These are phyloP conservation scores for Cinchona pubescens DNA, from an alignment of 257 asterid species.

Conservation along the genomic window DNA sequence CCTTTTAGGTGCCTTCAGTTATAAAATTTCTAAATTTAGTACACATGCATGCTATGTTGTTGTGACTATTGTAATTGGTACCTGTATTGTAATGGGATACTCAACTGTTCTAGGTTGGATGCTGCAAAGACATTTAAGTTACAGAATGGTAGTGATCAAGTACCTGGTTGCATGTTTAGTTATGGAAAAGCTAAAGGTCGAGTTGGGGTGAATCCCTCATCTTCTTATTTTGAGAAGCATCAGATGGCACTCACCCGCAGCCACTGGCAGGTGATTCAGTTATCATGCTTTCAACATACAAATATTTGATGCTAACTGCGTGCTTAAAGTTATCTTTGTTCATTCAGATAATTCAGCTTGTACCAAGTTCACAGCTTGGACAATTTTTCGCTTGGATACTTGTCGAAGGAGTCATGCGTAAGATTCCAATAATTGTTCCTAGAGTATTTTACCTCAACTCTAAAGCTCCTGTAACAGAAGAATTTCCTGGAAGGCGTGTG, in stretches of 20 bases:
- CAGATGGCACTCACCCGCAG: constrained; percentile 71
- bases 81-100: too few species aligned
- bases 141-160: constrained; percentile 37
- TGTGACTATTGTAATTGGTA: constrained; percentile 15
- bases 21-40: background rate
- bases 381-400: constrained; percentile 90
- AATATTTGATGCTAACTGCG: background rate
- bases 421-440: constrained; percentile 69
- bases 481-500: constrained; percentile 91
- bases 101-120: too few species aligned
- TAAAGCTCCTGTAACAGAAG: constrained; percentile 92
- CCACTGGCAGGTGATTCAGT: constrained; percentile 89
- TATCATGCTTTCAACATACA: background rate
- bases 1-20: background rate
- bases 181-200: constrained; percentile 46
- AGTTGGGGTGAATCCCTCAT: constrained; percentile 65
- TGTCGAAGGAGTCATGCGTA: constrained; percentile 84
- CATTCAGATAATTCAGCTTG: constrained; percentile 79
- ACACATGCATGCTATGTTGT: background rate
- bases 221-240: constrained; percentile 77
- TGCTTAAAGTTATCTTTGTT: constrained; percentile 15
- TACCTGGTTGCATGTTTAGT: constrained; percentile 33
- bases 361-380: constrained; percentile 66
- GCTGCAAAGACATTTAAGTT: constrained; percentile 38
- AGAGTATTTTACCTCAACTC: constrained; percentile 91